Percentiles rank a stretch among this genome's conserved stretches.
These are phyloP conservation scores for Yamadazyma spencermartinsiae DNA, from an alignment of 1,139 yeast genomes.

Conservation along the genomic window DNA sequence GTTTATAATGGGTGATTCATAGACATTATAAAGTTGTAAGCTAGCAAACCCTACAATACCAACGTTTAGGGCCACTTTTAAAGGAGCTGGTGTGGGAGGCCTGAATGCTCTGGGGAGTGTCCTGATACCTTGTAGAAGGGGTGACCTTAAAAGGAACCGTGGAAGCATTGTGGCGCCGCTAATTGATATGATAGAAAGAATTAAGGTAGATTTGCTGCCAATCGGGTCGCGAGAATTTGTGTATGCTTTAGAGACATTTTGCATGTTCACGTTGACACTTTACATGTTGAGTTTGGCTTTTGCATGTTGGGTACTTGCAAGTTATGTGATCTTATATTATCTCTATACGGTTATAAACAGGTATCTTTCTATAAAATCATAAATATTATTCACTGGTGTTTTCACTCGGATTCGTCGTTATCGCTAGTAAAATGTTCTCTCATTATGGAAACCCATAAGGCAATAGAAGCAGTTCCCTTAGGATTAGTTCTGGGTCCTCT, in stretches of 20 bases:
- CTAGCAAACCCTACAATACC: conserved; percentile 13
- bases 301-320: too few relatives aligned
- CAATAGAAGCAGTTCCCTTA: conserved; percentile 54
- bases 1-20: conserved; percentile 20
- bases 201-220: too few relatives aligned
- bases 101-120: too few relatives aligned
- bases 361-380: too few relatives aligned
- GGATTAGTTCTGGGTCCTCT: conserved; percentile 57
- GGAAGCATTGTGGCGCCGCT: neutral
- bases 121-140: neutral
- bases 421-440: conserved; percentile 29
- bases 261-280: too few relatives aligned
- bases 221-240: too few relatives aligned
- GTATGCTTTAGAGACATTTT: too few relatives aligned
- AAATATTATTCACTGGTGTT: neutral
- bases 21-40: conserved; percentile 9
- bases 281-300: too few relatives aligned
- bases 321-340: too few relatives aligned
- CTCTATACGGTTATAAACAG: too few relatives aligned
- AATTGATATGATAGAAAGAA: too few relatives aligned
- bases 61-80: conserved; percentile 5
- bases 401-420: conserved; percentile 3
- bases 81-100: neutral
- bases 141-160: neutral
- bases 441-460: conserved; percentile 51